Evolutionary conservation across 1,284 basidiomycete species (phyloP).

Genomic region (Schizopora paradoxa): DNA sequence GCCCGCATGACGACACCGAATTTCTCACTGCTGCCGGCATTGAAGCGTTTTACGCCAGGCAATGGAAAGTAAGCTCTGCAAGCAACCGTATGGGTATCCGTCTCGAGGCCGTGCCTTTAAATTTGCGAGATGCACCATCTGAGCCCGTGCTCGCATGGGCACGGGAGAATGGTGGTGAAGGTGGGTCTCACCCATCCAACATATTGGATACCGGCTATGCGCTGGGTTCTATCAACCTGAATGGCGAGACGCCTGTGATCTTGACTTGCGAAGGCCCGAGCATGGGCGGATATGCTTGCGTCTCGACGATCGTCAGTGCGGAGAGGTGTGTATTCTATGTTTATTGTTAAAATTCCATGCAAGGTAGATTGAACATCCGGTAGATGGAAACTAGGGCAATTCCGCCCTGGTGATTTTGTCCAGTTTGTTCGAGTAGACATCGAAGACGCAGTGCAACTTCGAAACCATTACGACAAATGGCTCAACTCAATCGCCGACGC

Average conservation of each 20-base stretch:
- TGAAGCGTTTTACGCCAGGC: slow-evolving; percentile 40
- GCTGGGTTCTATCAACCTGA: slow-evolving; percentile 55
- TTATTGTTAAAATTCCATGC: background rate
- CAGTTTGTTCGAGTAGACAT: slow-evolving; percentile 45
- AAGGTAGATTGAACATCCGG: background rate
- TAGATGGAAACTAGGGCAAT: slow-evolving; percentile 63
- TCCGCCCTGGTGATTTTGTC: slow-evolving; percentile 47
- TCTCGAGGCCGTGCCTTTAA: slow-evolving; percentile 15
- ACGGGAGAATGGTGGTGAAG: slow-evolving; percentile 57
- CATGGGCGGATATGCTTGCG: slow-evolving; percentile 58
- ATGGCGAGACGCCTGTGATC: slow-evolving; percentile 70
- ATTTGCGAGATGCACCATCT: slow-evolving; percentile 23
- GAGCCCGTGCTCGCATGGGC: slow-evolving; percentile 54
- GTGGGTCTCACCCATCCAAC: slow-evolving; percentile 69
- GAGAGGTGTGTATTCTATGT: slow-evolving; percentile 38
- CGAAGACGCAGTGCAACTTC: slow-evolving; percentile 30
- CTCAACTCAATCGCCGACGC: slow-evolving; percentile 24
- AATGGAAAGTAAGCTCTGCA: slow-evolving; percentile 49
- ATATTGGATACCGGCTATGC: slow-evolving; percentile 68
- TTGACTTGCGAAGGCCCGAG: slow-evolving; percentile 59
- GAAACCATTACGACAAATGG: slow-evolving; percentile 28
- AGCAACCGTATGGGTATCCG: slow-evolving; percentile 61
- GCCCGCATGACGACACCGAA: slow-evolving; percentile 59
- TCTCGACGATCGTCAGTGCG: slow-evolving; percentile 46
- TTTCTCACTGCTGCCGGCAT: slow-evolving; percentile 49